Conservation (phyloP, 164 flowering plant species). For the Saururus chinensis region DNA sequence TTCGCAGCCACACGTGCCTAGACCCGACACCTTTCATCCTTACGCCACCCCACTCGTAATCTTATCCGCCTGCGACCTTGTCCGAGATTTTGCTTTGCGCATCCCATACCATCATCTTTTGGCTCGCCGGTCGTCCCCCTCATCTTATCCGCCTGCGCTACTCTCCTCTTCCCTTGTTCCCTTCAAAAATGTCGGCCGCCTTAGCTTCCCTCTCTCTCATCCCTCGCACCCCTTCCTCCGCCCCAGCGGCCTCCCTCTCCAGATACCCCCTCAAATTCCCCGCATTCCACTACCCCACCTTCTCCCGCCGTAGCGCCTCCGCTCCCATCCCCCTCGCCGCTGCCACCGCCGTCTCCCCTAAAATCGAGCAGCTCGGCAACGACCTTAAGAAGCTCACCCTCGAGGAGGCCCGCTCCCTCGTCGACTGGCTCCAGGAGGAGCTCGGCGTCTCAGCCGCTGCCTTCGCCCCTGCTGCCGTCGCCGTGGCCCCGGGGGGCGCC, state of each 20-base stretch:
- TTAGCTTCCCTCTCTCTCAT: conserved; percentile 14
- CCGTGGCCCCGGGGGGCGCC: conserved; percentile 20
- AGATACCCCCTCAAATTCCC: conserved; percentile 14
- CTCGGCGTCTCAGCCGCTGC: conserved; percentile 90
- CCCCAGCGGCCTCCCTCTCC: conserved; percentile 20
- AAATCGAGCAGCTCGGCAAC: conserved; percentile 44
- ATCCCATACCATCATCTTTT: too few species aligned
- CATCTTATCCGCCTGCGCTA: too few species aligned
- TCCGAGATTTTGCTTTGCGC: too few species aligned
- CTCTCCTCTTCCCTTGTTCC: conserved; percentile 6
- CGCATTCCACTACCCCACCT: conserved; percentile 10
- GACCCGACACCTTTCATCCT: too few species aligned
- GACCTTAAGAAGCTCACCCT: conserved; percentile 55
- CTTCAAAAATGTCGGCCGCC: conserved; percentile 3
- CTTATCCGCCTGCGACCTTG: too few species aligned
- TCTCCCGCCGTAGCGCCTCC: conserved; percentile 23
- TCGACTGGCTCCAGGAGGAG: conserved; percentile 76
- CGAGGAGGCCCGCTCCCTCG: conserved; percentile 56
- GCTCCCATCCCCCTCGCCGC: conserved; percentile 41
- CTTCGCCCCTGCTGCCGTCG: conserved; percentile 68
- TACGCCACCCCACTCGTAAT: too few species aligned
- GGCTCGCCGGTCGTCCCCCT: too few species aligned
- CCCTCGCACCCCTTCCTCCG: conserved; percentile 10
- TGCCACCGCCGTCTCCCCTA: conserved; percentile 42
- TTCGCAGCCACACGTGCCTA: too few species aligned